Conservation (phyloP, 768 basidiomycete genomes). For the Rhodotorula diobovata region DNA sequence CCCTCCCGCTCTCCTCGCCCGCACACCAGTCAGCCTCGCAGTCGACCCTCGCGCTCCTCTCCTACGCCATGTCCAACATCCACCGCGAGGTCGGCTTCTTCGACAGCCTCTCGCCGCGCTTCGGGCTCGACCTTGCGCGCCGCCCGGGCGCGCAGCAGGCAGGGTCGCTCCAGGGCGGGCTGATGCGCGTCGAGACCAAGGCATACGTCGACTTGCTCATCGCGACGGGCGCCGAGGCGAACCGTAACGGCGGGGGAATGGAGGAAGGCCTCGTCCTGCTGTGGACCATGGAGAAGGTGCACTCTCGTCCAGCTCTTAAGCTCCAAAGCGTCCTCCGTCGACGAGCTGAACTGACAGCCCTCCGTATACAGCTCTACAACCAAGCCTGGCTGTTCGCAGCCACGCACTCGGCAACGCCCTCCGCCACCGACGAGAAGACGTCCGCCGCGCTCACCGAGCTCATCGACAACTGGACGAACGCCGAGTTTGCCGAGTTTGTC, state of each 20-base stretch:
- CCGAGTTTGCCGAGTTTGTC: conserved; percentile 46
- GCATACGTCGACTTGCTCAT: conserved; percentile 69
- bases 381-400: conserved; percentile 58
- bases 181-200: conserved; percentile 59
- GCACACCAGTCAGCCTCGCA: conserved; percentile 1
- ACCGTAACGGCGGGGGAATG: conserved; percentile 50
- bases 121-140: conserved; percentile 49
- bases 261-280: conserved; percentile 67
- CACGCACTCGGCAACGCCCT: neutral
- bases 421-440: conserved; percentile 40
- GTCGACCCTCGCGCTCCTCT: conserved; percentile 12
- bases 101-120: conserved; percentile 53
- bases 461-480: conserved; percentile 60
- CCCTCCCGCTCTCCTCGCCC: conserved; percentile 53
- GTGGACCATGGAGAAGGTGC: conserved; percentile 74
- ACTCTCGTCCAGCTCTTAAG: neutral
- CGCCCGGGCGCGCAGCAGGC: neutral
- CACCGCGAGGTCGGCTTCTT: conserved; percentile 62
- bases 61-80: conserved; percentile 51
- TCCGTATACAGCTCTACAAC: conserved; percentile 57
- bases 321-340: too few species aligned
- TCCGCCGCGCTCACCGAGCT: conserved; percentile 51
- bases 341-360: neutral
- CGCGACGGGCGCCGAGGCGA: conserved; percentile 50
- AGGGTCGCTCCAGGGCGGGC: conserved; percentile 51